Base-by-base conservation (phyloP, 768 basidiomycete species). In the Mycena olivaceomarginata region DNA sequence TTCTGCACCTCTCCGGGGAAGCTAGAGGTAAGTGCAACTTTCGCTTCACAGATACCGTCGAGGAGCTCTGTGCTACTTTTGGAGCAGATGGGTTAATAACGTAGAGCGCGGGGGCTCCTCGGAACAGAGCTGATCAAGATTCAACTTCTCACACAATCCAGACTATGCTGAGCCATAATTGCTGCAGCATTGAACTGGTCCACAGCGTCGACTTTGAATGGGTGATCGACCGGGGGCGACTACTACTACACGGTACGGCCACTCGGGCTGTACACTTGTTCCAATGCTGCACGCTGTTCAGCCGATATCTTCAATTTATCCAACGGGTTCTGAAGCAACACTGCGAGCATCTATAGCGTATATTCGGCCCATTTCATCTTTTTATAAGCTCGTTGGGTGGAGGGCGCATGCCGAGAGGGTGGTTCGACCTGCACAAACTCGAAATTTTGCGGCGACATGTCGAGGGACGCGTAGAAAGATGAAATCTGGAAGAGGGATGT, bases 81-180 rank as follows among this genome's bases (percentile, higher is more conserved):
- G 31, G 2, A 31, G 31, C 31, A 31, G 31, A 31, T 3, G 31
- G 31, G 31, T 31, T 31, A 31, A 31, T 31, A 31, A 31, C 31
- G 31, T 31, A 31, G 31, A 31, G 31, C 31, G 4, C 31, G 31
- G 31, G 31, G 31, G 31, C 31, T 31, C 4, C 31, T 31, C 31
- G 31, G 31, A 31, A 31, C 31, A 31, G 3, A 31, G 31, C 3
- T 3, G 31, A 31, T 31, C 31, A 31, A 31, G 31, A 31, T 31
- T 31, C 31, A 31, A 31, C 31, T 31, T 31, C 31, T 31, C 31
- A 31, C 68, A 25, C 59, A 7, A 46, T 69, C 68, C 5, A 69
- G 68, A 4, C 56, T 56, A 25, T 59, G 68, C 41, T 57, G 57
- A 2, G 56, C 68, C 56, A 69, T 69, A 22, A 69, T 59, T 2